phyloP scores from a whole-genome alignment of 345 rosid species.

The Boechera stricta region DNA sequence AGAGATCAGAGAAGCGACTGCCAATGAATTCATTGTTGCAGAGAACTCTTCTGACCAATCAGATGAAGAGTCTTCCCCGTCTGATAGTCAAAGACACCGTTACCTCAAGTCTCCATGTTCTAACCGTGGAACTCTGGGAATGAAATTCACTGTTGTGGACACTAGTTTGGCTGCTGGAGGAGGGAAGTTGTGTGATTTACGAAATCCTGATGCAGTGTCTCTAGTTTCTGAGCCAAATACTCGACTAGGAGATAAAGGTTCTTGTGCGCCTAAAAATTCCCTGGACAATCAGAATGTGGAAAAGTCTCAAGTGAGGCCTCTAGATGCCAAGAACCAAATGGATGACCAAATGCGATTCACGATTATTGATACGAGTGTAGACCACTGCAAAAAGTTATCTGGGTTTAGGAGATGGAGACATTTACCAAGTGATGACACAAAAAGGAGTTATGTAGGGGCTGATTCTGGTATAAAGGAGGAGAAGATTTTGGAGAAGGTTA shows the following conservation, averaged over 20 bases:
- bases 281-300: conserved; percentile 38
- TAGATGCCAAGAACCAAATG: conserved; percentile 45
- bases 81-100: conserved; percentile 43
- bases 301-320: conserved; percentile 29
- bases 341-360: conserved; percentile 49
- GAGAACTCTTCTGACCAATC: conserved; percentile 54
- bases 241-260: conserved; percentile 36
- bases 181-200: conserved; percentile 55
- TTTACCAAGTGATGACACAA: conserved; percentile 44
- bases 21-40: conserved; percentile 40
- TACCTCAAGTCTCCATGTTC: conserved; percentile 73
- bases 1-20: conserved; percentile 34
- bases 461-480: conserved; percentile 43
- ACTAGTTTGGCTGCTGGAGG: conserved; percentile 57
- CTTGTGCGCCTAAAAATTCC: conserved; percentile 35
- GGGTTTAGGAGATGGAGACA: conserved; percentile 53
- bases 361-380: conserved; percentile 65
- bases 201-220: conserved; percentile 48
- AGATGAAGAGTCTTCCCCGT: conserved; percentile 43
- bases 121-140: conserved; percentile 39
- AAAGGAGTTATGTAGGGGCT: conserved; percentile 12
- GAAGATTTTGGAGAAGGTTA: conserved; percentile 44
- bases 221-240: conserved; percentile 44
- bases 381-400: conserved; percentile 46
- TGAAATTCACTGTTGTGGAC: conserved; percentile 70